Percentiles rank a stretch among this genome's conserved stretches.
Conservation (phyloP, 2,329 filamentous ascomycete species). For the Emericellopsis atlantica region DNA sequence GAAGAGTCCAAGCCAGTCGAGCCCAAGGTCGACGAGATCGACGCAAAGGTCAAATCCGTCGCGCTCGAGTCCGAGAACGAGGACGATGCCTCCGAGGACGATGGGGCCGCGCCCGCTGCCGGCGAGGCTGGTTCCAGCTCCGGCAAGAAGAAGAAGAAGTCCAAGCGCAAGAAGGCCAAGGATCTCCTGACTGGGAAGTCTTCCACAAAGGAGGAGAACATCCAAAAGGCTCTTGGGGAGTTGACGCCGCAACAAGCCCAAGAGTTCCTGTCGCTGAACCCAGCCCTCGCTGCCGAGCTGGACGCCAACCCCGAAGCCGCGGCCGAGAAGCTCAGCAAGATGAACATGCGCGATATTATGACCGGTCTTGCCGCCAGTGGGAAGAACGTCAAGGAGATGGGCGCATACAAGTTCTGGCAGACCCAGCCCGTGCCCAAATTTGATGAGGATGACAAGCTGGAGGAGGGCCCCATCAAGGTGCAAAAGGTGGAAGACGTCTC, state of each 20-base stretch:
- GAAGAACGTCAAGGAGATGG: conserved; percentile 94
- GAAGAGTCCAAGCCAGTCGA: conserved; percentile 54
- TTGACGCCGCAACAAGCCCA: conserved; percentile 45
- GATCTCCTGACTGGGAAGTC: conserved; percentile 24
- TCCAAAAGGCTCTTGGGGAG: conserved; percentile 37
- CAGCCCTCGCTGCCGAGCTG: conserved; percentile 53
- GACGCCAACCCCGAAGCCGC: conserved; percentile 26
- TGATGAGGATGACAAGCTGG: conserved; percentile 41
- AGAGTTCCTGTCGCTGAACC: conserved; percentile 60
- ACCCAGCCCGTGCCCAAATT: conserved; percentile 92
- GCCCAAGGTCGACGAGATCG: conserved; percentile 32
- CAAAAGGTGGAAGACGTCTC: conserved; percentile 69
- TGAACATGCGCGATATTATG: conserved; percentile 60
- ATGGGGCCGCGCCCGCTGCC: conserved; percentile 11
- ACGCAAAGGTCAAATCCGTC: conserved; percentile 31
- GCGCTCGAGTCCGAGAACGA: conserved; percentile 34
- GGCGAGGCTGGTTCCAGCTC: conserved; percentile 13
- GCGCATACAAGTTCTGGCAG: conserved; percentile 95
- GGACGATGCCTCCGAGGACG: conserved; percentile 27
- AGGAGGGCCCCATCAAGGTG: conserved; percentile 75
- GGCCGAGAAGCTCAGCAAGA: conserved; percentile 42
- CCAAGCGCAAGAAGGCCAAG: conserved; percentile 50
- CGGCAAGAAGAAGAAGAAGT: conserved; percentile 51
- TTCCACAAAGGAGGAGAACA: conserved; percentile 21
- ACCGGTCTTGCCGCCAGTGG: conserved; percentile 63